A percentile compares a stretch with the other conserved stretches of the same genome.
Evolutionary conservation across 768 basidiomycete genomes (phyloP).

Genomic region (Panus rudis): DNA sequence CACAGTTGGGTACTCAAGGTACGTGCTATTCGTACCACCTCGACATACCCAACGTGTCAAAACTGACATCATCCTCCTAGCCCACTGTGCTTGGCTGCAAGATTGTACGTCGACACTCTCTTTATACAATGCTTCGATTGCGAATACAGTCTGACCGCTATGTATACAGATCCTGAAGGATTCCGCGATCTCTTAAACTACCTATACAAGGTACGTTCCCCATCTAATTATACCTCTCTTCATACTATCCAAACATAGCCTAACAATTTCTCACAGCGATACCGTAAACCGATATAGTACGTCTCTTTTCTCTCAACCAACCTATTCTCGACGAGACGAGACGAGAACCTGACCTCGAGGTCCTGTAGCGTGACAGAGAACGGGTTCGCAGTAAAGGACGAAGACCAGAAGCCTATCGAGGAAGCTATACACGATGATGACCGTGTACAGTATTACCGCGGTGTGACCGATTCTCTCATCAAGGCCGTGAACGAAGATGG

Average conservation of each 20-base stretch:
- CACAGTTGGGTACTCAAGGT: conserved; percentile 63
- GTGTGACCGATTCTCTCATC: conserved; percentile 46
- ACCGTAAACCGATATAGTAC: conserved; percentile 49
- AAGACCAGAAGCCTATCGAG: conserved; percentile 45
- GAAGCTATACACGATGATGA: conserved; percentile 51
- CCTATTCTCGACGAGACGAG: too few relatives aligned
- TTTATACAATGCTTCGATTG: neutral
- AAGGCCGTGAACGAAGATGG: conserved; percentile 56
- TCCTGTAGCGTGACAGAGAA: conserved; percentile 61
- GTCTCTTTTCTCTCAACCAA: neutral
- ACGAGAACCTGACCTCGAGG: too few relatives aligned
- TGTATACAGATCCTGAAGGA: conserved; percentile 47
- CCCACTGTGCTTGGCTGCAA: conserved; percentile 61
- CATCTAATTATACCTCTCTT: neutral
- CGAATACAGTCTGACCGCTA: conserved; percentile 10
- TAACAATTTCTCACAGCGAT: conserved; percentile 28
- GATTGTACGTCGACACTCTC: conserved; percentile 44
- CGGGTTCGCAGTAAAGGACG: conserved; percentile 63
- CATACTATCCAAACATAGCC: neutral
- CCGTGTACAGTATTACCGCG: conserved; percentile 62
- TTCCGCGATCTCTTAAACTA: conserved; percentile 70
- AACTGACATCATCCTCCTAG: conserved; percentile 21
- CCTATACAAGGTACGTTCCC: conserved; percentile 49
- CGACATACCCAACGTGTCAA: neutral
- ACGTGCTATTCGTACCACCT: conserved; percentile 13